Base-by-base conservation (phyloP, 2,329 filamentous ascomycete species). In the Colletotrichum limetticola region DNA sequence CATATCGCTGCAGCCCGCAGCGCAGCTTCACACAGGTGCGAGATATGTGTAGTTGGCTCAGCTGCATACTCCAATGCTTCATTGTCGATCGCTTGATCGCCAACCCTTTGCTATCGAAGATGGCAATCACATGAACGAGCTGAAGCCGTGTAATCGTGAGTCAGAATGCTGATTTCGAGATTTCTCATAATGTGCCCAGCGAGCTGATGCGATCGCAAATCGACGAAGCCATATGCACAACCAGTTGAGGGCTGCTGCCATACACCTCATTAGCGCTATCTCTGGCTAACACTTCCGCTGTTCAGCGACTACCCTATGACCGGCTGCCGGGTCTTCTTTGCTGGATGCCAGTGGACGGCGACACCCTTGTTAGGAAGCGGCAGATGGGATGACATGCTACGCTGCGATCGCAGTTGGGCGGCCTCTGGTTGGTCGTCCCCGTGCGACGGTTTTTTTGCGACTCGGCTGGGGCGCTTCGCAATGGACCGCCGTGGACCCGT, bases 401-500 rank as follows among this genome's bases (percentile, higher is more conserved):
- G 60, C 55, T 70, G 32, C 55, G 56, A 66, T 70, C 56, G 28
- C 42, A 61, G 22, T 42, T 49, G 66, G 60, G 55, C 60, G 24
- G 60, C 60, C 49, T 66, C 49, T 70, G 60, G 46, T 61, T 61
- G 71, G 56, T 37, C 52, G 56, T 65, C 28, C 28, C 9, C 28
- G 8, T 49, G 46, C 19, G 12, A 56, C 32, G 24, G n/a, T 58
- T 37, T 61, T 60, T 49, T 49, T 49, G 22, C 53, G 26, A 60
- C 56, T 26, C 46, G 66, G 64, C 62, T 61, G 32, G 37, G 68
- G 71, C 67, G 62, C 68, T 62, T 67, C 62, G 57, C 61, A n/a
- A 22, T 49, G 42, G 19, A 49, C 42, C 42, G 42, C 42, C 42
- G 42, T 49, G 19, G 42, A 9, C 19, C 42, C 37, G 28, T 63